Percentiles rank a stretch among this genome's conserved stretches.
Evolutionary conservation across 805 yeast genomes (phyloP).

Genomic region (Ascoidea rubescens): DNA sequence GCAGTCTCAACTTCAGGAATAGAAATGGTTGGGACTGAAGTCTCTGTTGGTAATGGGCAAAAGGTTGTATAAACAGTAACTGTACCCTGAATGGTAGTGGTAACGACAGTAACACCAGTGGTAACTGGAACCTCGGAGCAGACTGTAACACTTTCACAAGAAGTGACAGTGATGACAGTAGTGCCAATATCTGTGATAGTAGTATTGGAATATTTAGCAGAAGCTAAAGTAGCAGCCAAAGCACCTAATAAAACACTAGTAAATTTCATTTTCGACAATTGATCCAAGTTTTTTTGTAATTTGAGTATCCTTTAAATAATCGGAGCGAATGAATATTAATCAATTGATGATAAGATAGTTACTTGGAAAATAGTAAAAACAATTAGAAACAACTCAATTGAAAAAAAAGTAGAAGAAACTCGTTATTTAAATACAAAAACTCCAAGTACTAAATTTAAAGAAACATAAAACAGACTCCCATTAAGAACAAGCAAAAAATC

Average conservation of each 20-base stretch:
- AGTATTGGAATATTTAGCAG: slow-evolving; percentile 6
- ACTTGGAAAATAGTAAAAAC: neutral
- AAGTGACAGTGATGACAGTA: slow-evolving; percentile 10
- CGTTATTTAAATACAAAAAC: neutral
- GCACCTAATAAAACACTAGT: neutral
- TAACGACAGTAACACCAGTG: slow-evolving; percentile 15
- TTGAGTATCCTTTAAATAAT: neutral
- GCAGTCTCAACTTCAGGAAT: neutral
- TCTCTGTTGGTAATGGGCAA: slow-evolving; percentile 14
- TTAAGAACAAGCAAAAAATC: too few species aligned
- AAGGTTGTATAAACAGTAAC: slow-evolving; percentile 15
- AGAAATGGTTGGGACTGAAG: neutral
- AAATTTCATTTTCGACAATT: neutral
- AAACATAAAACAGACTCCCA: too few species aligned
- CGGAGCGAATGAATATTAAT: neutral
- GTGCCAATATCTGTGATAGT: slow-evolving; percentile 2
- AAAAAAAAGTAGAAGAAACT: neutral
- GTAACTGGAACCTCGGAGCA: slow-evolving; percentile 11
- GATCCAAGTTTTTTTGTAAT: too few species aligned
- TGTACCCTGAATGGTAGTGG: slow-evolving; percentile 12
- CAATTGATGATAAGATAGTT: neutral
- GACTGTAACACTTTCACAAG: neutral
- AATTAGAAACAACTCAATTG: neutral
- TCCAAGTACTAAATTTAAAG: too few species aligned
- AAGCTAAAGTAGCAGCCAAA: slow-evolving; percentile 4